Evolutionary conservation across 768 basidiomycete species (phyloP).

Genomic region (Lyophyllum shimeji): DNA sequence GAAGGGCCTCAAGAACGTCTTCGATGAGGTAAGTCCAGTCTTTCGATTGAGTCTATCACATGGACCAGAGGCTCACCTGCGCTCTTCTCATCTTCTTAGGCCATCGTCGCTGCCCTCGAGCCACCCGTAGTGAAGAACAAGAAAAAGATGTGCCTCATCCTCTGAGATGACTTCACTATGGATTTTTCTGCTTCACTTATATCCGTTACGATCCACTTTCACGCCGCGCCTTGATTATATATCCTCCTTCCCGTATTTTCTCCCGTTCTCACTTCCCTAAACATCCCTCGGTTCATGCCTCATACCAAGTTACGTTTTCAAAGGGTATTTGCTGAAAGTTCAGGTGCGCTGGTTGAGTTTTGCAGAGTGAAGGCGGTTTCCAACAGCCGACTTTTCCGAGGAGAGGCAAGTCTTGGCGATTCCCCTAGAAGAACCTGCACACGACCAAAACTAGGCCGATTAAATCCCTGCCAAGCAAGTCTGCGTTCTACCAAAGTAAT

Average conservation of each 20-base stretch:
- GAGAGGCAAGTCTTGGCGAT: not conserved
- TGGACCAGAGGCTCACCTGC: conserved; percentile 9
- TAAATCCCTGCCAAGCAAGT: too few species aligned
- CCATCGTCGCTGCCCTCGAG: conserved; percentile 97
- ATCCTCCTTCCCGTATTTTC: conserved; percentile 40
- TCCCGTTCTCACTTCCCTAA: conserved; percentile 34
- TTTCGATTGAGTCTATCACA: conserved; percentile 7
- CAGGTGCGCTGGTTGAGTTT: not conserved
- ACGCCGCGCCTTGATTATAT: conserved; percentile 47
- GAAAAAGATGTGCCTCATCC: conserved; percentile 78
- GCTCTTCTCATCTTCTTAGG: conserved; percentile 44
- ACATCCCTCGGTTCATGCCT: conserved; percentile 29
- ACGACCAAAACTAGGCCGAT: too few species aligned
- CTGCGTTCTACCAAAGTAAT: not conserved
- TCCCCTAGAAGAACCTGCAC: too few species aligned
- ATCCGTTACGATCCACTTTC: conserved; percentile 35
- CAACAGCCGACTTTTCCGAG: not conserved
- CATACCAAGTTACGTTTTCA: conserved; percentile 19
- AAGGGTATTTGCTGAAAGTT: conserved; percentile 19
- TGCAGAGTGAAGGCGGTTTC: not conserved
- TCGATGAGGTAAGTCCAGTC: conserved; percentile 83
- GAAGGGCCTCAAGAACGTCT: conserved; percentile 99
- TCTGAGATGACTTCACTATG: conserved; percentile 53
- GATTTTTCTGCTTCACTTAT: conserved; percentile 21
- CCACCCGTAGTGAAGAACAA: conserved; percentile 89